Base-by-base conservation (phyloP, 495 filamentous ascomycete genomes). In the Trichocladium uniseriatum region DNA sequence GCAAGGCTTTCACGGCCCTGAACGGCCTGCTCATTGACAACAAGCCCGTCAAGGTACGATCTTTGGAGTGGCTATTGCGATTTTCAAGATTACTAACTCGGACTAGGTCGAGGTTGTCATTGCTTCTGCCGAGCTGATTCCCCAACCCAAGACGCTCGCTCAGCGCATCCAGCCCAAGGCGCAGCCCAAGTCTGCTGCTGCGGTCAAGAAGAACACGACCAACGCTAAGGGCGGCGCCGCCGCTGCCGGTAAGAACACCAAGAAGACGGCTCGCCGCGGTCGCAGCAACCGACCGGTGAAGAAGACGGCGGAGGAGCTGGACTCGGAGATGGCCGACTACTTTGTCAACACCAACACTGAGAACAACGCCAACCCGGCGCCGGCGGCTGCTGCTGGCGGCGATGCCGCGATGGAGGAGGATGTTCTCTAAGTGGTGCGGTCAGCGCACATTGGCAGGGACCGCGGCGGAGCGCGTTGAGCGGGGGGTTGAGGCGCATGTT, bases 311-410 rank as follows among this genome's bases (percentile, higher is more conserved):
- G 89, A 94, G 63, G 88, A 96, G 70, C 75, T 96, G 10, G 90
- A 96, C 63, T 86, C 85, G 7, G 90, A 96, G 58, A 95, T 96
- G 90, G 77, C 78, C 6, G 90, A 96, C 57, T 95, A 95, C 69
- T 94, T 91, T 57, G 79, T 71, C 18, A 15, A 19, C 28, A 29
- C 35, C 39, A 53, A 46, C 31, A 60, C 58, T 21, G 71, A 73
- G 38, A 60, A 59, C 32, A 74, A 69, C 43, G 60, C 65, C 43
- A 71, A 67, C 54, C 69, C 67, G 39, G 73, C 73, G 42, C 64
- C 61, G 19, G 50, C 61, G 24, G 50, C 60, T 18, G 54, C 58
- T 18, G 51, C 39, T 18, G 56, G 54, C 14, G 61, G 60, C 36
- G 76, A 80, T 51, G 76, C 69, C n/a, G 52, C 66, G 4, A 75